A percentile compares a stretch with the other conserved stretches of the same genome.
Evolutionary conservation across 2,329 filamentous ascomycete species (phyloP).

Genomic region (Arthroderma sp.): DNA sequence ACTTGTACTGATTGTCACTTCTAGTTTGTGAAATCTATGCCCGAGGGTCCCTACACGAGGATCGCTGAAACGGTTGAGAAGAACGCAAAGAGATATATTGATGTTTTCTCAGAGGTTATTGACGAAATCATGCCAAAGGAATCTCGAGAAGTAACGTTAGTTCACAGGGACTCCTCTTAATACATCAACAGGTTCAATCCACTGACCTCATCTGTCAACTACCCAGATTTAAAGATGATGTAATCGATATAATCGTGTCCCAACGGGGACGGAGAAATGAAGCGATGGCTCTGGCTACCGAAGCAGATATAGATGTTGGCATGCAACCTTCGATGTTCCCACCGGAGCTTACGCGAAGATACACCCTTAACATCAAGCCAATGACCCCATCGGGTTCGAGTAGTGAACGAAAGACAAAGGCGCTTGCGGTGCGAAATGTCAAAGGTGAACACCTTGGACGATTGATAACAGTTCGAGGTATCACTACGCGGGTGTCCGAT

Average conservation of each 20-base stretch:
- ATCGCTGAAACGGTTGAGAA: conserved; percentile 67
- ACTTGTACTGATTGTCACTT: neutral
- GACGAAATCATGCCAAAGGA: conserved; percentile 75
- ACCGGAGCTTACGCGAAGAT: conserved; percentile 78
- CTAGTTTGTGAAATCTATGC: conserved; percentile 62
- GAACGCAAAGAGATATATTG: conserved; percentile 92
- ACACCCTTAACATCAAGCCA: conserved; percentile 93
- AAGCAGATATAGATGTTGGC: conserved; percentile 51
- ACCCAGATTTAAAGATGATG: conserved; percentile 82
- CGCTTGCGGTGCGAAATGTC: conserved; percentile 82
- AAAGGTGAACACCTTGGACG: conserved; percentile 84
- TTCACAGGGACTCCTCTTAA: conserved; percentile 2
- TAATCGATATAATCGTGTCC: conserved; percentile 91
- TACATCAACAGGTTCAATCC: neutral
- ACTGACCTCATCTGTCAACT: conserved; percentile 7
- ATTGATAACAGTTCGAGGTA: conserved; percentile 87
- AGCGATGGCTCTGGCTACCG: conserved; percentile 54
- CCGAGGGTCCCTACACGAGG: conserved; percentile 54
- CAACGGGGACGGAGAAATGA: conserved; percentile 79
- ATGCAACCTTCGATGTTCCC: conserved; percentile 70
- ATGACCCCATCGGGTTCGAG: conserved; percentile 58
- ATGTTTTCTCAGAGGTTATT: conserved; percentile 75
- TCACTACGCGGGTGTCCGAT: conserved; percentile 88
- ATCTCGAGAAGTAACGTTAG: conserved; percentile 61
- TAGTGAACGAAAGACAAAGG: conserved; percentile 45